Evolutionary conservation across 2,329 filamentous ascomycete genomes (phyloP), one percentile per base, ranked within the genome.

Genomic region (Pseudohalonectria lignicola): DNA sequence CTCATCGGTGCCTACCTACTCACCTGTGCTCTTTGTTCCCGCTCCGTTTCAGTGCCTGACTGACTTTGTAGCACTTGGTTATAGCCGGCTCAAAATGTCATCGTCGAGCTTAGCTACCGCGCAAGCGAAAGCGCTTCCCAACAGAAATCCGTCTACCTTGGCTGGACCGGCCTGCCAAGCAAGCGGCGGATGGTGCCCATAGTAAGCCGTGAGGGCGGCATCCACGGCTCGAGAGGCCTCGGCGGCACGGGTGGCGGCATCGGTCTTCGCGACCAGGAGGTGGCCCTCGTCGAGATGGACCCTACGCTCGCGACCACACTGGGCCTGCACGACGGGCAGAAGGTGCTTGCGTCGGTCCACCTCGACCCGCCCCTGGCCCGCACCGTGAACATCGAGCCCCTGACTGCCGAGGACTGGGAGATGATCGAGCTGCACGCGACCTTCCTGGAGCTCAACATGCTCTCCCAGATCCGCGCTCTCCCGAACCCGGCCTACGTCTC

Each of bases 121-220:
- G 71, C 71, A 44, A 55, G 62, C 39, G 51, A 66, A 37, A 53
- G 59, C 35, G 64, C 67, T 46, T 52, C 64, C 19, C 23, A 7
- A 6, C 60, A 64, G 38, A 74, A 77, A 52, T 93, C 85, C 34
- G 70, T 93, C 50, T 98, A 83, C 56, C 70, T 94, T 42, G 92
- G 92, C 57, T 98, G 92, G 92, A 95, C 92, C 10, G 92, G 92
- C 49, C 93, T 98, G 86, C 83, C 87, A 47, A 95, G 88, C 67
- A 93, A 88, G 69, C 78, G 85, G 53, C 83, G 79, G 56, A 65
- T 83, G 48, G 76, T 79, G 11, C 75, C 85, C 1, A 71, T 88
- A 20, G 76, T 92, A 20, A 72, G 76, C 40, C 77, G 81, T 47
- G 83, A 92, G 53, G 82, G 85, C 1, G 69, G 69, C 3, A n/a